A percentile compares a stretch with the other conserved stretches of the same genome.
phyloP scores from a whole-genome alignment of 2,329 filamentous ascomycete species.

The Hypoxylon sp. region DNA sequence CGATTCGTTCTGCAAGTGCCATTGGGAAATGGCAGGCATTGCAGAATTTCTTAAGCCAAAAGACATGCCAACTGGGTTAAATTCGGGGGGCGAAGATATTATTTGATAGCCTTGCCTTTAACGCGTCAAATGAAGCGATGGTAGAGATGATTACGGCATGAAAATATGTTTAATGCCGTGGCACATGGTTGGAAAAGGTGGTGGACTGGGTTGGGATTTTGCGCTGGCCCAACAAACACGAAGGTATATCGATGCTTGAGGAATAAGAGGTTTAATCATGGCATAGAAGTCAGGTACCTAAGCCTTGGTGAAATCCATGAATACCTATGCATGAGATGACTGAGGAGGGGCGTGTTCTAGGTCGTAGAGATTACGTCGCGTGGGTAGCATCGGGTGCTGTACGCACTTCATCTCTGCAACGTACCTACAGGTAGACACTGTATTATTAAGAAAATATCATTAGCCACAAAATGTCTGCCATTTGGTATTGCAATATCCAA shows the following conservation, averaged over 20 bases:
- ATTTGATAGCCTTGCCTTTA: conserved; percentile 22
- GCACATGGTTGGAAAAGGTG: conserved; percentile 22
- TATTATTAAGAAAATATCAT: conserved; percentile 24
- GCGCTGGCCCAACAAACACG: conserved; percentile 14
- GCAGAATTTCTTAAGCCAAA: conserved; percentile 21
- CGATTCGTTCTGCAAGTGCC: conserved; percentile 17
- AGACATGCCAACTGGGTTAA: conserved; percentile 18
- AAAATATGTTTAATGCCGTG: conserved; percentile 16
- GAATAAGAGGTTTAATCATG: conserved; percentile 15
- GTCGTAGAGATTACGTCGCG: conserved; percentile 11
- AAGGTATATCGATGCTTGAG: conserved; percentile 14
- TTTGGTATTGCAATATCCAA: conserved; percentile 37
- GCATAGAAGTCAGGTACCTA: conserved; percentile 33
- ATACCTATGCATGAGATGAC: conserved; percentile 25
- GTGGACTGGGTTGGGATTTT: conserved; percentile 4
- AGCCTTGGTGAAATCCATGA: conserved; percentile 36
- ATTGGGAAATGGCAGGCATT: conserved; percentile 11
- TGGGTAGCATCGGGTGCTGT: conserved; percentile 21
- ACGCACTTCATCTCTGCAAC: conserved; percentile 16
- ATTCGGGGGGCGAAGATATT: conserved; percentile 16
- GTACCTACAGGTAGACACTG: conserved; percentile 12
- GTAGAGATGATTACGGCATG: conserved; percentile 5
- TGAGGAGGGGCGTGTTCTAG: conserved; percentile 3
- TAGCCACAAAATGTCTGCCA: conserved; percentile 28
- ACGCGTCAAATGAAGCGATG: conserved; percentile 11